These are phyloP conservation scores for Modicella reniformis DNA, from an alignment of 371 early-diverging fungal genomes.

Conservation along the genomic window DNA sequence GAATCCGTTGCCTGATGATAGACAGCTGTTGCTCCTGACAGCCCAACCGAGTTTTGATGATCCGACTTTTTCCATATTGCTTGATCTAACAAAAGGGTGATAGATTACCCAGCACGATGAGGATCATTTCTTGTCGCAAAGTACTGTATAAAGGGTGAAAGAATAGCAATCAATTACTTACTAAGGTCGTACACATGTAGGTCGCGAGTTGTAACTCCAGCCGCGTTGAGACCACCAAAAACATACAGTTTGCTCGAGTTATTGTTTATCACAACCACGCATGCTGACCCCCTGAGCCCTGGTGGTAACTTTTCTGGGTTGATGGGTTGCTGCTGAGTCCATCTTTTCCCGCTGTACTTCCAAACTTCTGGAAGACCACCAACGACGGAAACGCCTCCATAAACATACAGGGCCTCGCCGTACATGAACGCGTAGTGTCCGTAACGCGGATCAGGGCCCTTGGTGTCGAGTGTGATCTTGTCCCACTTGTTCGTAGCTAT, in stretches of 20 bases:
- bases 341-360: slow-evolving; percentile 36
- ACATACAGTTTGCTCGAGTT: slow-evolving; percentile 41
- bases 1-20: slow-evolving; percentile 51
- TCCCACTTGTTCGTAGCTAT: slow-evolving; percentile 44
- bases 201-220: slow-evolving; percentile 28
- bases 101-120: neutral
- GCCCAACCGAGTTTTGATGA: slow-evolving; percentile 46
- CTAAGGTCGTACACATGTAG: slow-evolving; percentile 37
- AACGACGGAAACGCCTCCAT: slow-evolving; percentile 29
- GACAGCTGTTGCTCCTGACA: slow-evolving; percentile 45
- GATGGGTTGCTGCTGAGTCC: slow-evolving; percentile 20
- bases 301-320: slow-evolving; percentile 33
- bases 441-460: slow-evolving; percentile 37
- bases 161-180: slow-evolving; percentile 7
- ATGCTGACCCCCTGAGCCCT: slow-evolving; percentile 32
- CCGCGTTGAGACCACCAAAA: slow-evolving; percentile 30
- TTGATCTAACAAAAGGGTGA: slow-evolving; percentile 9
- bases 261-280: slow-evolving; percentile 29
- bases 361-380: slow-evolving; percentile 39
- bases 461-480: slow-evolving; percentile 15
- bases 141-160: neutral
- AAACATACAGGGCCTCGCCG: slow-evolving; percentile 37
- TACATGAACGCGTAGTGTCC: slow-evolving; percentile 47
- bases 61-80: slow-evolving; percentile 33
- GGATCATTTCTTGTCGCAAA: neutral